Percentiles rank a stretch among this genome's conserved stretches.
Conservation (phyloP, 768 basidiomycete species). For the Boletus subcaerulescens region DNA sequence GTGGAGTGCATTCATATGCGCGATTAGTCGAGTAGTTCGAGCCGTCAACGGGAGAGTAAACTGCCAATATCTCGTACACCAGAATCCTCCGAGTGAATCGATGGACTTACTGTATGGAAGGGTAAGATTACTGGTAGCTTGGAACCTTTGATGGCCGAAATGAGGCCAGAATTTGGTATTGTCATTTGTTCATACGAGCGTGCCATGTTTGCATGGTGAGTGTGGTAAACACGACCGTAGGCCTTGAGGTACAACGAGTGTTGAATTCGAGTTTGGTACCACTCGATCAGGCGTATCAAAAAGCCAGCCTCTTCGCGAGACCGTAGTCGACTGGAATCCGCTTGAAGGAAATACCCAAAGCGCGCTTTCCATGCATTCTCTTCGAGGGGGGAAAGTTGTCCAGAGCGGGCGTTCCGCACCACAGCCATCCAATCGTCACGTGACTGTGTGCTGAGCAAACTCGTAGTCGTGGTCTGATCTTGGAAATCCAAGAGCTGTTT, state of each 20-base stretch:
- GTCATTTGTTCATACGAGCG: conserved; percentile 5
- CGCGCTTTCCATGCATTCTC: conserved; percentile 31
- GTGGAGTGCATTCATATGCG: conserved; percentile 46
- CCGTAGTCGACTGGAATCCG: conserved; percentile 15
- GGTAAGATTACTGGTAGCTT: conserved; percentile 43
- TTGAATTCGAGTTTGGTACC: conserved; percentile 41
- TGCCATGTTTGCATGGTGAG: conserved; percentile 11
- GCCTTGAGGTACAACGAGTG: conserved; percentile 40
- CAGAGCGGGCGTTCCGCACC: conserved; percentile 28
- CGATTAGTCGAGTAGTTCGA: conserved; percentile 42
- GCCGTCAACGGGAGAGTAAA: conserved; percentile 45
- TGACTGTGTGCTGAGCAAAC: conserved; percentile 26
- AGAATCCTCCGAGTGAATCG: not conserved
- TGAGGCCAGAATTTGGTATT: conserved; percentile 19
- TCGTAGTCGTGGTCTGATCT: conserved; percentile 29
- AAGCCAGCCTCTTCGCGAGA: conserved; percentile 41
- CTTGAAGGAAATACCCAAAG: conserved; percentile 31
- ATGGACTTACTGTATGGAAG: conserved; percentile 43
- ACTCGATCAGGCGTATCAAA: conserved; percentile 44
- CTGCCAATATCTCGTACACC: conserved; percentile 22
- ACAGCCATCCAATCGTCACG: conserved; percentile 38
- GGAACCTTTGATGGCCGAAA: conserved; percentile 27
- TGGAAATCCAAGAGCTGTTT: conserved; percentile 36
- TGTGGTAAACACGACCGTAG: conserved; percentile 30
- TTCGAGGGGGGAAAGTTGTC: conserved; percentile 25